phyloP scores from a whole-genome alignment of 23 red algal genomes.

The Gracilaria domingensis region DNA sequence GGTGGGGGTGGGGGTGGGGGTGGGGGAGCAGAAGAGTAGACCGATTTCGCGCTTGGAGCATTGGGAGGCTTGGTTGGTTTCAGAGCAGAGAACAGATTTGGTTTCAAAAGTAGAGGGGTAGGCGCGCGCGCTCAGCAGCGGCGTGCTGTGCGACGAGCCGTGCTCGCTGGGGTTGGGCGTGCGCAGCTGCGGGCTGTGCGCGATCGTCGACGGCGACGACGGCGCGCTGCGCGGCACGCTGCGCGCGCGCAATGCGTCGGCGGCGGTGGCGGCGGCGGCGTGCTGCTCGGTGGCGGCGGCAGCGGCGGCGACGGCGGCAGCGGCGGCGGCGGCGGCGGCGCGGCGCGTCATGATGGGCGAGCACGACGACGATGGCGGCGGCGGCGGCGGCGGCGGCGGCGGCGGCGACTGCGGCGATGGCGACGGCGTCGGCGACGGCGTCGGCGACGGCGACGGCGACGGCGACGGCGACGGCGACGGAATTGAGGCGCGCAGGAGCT shows the following conservation, averaged over 20 bases:
- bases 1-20: too few species aligned
- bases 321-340: constrained; percentile 40
- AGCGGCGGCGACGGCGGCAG: constrained; percentile 12
- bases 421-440: background rate
- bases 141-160: background rate
- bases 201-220: background rate
- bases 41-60: constrained; percentile 7
- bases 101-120: background rate
- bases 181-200: background rate
- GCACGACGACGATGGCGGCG: background rate
- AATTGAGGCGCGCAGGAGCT: constrained; percentile 7
- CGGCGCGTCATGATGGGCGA: background rate
- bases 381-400: constrained; percentile 5
- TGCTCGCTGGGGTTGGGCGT: background rate
- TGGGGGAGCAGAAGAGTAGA: background rate
- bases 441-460: background rate
- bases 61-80: background rate
- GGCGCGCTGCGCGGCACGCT: background rate
- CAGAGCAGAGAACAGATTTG: constrained; percentile 19
- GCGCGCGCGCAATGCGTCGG: background rate
- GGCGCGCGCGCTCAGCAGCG: background rate
- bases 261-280: background rate
- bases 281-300: background rate
- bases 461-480: background rate
- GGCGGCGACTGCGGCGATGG: background rate